Conservation (phyloP, 306 rosid genomes). For the Albizia julibrissin region DNA sequence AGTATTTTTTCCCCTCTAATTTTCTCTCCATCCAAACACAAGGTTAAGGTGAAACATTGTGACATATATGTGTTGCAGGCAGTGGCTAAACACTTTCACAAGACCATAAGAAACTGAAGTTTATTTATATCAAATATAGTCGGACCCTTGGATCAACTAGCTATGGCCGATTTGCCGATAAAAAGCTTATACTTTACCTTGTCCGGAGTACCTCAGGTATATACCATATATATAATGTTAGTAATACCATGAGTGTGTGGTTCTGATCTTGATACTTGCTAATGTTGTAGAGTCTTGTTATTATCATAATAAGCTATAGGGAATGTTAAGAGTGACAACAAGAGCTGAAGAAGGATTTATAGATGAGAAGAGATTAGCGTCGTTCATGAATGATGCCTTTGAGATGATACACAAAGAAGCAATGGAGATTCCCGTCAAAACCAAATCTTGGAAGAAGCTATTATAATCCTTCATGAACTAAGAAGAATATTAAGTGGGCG, state of each 20-base stretch:
- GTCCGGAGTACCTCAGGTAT: slow-evolving; percentile 44
- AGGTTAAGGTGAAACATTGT: too few relatives aligned
- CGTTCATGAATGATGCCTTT: neutral
- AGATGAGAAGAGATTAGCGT: neutral
- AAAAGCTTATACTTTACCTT: slow-evolving; percentile 40
- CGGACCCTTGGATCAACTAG: slow-evolving; percentile 51
- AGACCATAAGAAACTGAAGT: slow-evolving; percentile 43
- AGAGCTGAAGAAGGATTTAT: slow-evolving; percentile 18
- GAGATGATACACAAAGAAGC: slow-evolving; percentile 2
- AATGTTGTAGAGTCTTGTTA: slow-evolving; percentile 1
- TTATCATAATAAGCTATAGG: slow-evolving; percentile 14
- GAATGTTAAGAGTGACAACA: neutral
- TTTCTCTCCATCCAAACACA: too few relatives aligned
- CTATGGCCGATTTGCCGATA: slow-evolving; percentile 38
- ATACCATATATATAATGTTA: neutral
- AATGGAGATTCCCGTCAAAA: neutral
- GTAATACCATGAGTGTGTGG: too few relatives aligned
- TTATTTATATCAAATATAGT: slow-evolving; percentile 41
- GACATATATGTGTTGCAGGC: slow-evolving; percentile 38
- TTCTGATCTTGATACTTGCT: neutral
- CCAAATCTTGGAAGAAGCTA: neutral
- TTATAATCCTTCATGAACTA: neutral
- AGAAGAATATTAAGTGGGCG: neutral
- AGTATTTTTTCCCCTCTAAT: too few relatives aligned
- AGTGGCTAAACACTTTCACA: slow-evolving; percentile 28